These are phyloP conservation scores for Bidens hawaiensis DNA, from an alignment of 140 eudicot species.

Conservation along the genomic window DNA sequence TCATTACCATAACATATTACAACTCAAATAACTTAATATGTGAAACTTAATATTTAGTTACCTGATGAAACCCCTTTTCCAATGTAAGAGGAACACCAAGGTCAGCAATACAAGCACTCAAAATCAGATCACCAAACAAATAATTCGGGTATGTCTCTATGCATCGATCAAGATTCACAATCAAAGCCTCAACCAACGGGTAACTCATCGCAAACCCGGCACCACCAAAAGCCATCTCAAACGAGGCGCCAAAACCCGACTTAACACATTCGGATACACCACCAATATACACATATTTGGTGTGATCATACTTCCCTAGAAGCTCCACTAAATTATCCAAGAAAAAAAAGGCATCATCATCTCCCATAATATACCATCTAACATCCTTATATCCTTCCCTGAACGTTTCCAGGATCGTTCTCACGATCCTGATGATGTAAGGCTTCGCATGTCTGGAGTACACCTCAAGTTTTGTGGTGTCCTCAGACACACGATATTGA, in stretches of 20 bases:
- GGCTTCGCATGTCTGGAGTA: slow-evolving; percentile 39
- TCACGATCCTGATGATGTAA: slow-evolving; percentile 31
- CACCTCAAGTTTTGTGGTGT: slow-evolving; percentile 30
- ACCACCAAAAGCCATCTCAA: slow-evolving; percentile 72
- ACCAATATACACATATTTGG: slow-evolving; percentile 57
- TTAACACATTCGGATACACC: slow-evolving; percentile 51
- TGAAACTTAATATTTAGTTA: too few species aligned
- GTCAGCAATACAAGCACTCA: slow-evolving; percentile 57
- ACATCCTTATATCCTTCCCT: slow-evolving; percentile 36
- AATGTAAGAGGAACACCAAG: slow-evolving; percentile 67
- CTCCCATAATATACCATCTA: slow-evolving; percentile 67
- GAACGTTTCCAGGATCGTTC: slow-evolving; percentile 46
- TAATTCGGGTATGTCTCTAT: slow-evolving; percentile 39
- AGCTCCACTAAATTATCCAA: slow-evolving; percentile 50
- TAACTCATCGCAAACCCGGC: slow-evolving; percentile 66
- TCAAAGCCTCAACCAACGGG: slow-evolving; percentile 56
- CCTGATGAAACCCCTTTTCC: slow-evolving; percentile 82
- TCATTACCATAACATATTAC: neutral
- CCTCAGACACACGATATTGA: slow-evolving; percentile 45
- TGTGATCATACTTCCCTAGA: slow-evolving; percentile 56
- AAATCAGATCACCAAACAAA: slow-evolving; percentile 41
- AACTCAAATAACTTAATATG: too few species aligned
- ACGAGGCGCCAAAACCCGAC: slow-evolving; percentile 54
- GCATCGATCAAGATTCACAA: slow-evolving; percentile 45
- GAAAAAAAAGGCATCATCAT: slow-evolving; percentile 57